Evolutionary conservation across 2,329 filamentous ascomycete species (phyloP).

Genomic region (Cercospora sp.): DNA sequence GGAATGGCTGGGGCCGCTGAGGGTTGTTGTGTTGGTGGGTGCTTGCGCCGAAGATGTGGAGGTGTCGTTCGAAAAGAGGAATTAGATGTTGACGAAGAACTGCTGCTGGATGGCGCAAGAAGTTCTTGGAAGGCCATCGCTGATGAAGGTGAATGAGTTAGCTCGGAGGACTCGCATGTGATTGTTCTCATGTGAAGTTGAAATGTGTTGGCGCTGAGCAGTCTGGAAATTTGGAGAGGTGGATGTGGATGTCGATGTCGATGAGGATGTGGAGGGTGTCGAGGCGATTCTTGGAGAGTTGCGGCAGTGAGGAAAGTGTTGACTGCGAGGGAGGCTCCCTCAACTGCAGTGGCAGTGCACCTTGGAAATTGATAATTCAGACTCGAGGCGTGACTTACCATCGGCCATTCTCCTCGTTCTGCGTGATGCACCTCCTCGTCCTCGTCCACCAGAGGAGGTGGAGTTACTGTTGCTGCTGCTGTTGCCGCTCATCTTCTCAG

Average conservation of each 20-base stretch:
- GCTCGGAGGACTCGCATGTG: background rate
- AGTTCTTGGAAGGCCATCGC: constrained; percentile 14
- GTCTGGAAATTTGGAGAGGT: background rate
- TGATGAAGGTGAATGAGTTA: background rate
- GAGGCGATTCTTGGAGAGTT: no score
- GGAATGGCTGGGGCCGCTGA: no score
- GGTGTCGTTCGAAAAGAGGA: background rate
- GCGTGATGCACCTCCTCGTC: background rate
- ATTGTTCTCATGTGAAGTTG: background rate
- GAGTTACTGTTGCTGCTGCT: background rate
- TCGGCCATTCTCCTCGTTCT: background rate
- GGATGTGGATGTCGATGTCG: background rate
- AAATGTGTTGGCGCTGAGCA: background rate
- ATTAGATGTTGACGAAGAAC: background rate
- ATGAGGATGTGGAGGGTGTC: no score
- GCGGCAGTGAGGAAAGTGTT: background rate
- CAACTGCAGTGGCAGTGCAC: background rate
- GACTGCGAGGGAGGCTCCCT: background rate
- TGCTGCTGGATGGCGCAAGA: background rate
- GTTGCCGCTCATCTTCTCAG: background rate
- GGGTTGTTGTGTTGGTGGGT: no score
- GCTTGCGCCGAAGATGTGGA: background rate
- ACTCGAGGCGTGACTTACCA: background rate
- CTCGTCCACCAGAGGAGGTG: background rate
- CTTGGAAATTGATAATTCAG: background rate